A percentile compares a stretch with the other conserved stretches of the same genome.
Conservation (phyloP, 2,329 filamentous ascomycete genomes). For the Cladobotryum protrusum region DNA sequence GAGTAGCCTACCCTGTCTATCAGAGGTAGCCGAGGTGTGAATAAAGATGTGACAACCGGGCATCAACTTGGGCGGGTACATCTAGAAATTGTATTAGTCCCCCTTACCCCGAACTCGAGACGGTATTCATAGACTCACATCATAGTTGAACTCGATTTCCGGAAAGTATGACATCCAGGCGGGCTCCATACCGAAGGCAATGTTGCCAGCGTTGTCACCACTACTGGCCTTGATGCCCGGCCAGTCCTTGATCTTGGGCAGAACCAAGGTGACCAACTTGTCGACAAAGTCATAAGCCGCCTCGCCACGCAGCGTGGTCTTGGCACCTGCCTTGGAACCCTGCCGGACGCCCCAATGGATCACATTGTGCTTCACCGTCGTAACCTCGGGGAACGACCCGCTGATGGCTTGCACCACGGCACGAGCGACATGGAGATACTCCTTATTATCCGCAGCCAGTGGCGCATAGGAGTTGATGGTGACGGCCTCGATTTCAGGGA, state of each 20-base stretch:
- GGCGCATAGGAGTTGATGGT: conserved; percentile 74
- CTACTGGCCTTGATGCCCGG: conserved; percentile 58
- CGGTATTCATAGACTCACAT: conserved; percentile 53
- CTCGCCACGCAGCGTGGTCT: conserved; percentile 70
- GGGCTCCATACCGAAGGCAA: conserved; percentile 71
- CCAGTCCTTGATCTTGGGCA: conserved; percentile 97
- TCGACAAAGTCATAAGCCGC: conserved; percentile 85
- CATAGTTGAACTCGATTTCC: conserved; percentile 91
- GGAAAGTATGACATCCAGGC: conserved; percentile 80
- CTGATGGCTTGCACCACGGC: conserved; percentile 83
- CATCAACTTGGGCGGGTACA: conserved; percentile 65
- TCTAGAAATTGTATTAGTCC: conserved; percentile 28
- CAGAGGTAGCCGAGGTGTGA: conserved; percentile 77
- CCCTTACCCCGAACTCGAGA: too few species aligned
- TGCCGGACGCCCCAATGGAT: conserved; percentile 67
- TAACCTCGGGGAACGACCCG: conserved; percentile 65
- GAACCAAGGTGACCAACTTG: conserved; percentile 81
- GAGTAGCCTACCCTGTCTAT: conserved; percentile 76
- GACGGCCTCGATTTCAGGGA: conserved; percentile 75
- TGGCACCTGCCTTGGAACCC: conserved; percentile 68
- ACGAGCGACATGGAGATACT: conserved; percentile 73
- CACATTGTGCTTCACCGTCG: conserved; percentile 63
- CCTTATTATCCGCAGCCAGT: conserved; percentile 61
- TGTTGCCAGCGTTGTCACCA: conserved; percentile 83
- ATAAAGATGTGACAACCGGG: conserved; percentile 79